Evolutionary conservation across 306 rosid genomes (phyloP).

Genomic region (Gleditsia sinensis): DNA sequence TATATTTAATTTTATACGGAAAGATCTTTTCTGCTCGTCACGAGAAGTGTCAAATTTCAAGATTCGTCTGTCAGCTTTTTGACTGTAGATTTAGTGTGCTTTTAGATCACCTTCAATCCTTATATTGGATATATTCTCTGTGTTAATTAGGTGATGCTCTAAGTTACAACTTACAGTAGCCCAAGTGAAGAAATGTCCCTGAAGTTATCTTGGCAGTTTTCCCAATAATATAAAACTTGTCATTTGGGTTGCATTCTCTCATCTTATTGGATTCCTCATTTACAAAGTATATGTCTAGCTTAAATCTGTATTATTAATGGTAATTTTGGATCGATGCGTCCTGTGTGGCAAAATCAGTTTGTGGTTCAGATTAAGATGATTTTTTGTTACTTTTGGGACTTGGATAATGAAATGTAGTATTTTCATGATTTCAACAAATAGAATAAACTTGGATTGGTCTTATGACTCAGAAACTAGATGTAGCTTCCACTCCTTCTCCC

Average conservation of each 20-base stretch:
- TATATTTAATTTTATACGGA: neutral
- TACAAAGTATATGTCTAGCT: neutral
- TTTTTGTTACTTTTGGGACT: slow-evolving; percentile 2
- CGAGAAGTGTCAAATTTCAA: slow-evolving; percentile 23
- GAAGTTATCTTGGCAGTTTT: slow-evolving; percentile 21
- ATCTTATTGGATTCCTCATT: slow-evolving; percentile 17
- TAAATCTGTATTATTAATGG: slow-evolving; percentile 4
- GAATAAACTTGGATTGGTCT: neutral
- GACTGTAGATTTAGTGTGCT: slow-evolving; percentile 7
- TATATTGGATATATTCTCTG: slow-evolving; percentile 16
- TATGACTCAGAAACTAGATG: slow-evolving; percentile 3
- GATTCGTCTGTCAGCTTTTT: neutral
- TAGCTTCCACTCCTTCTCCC: slow-evolving; percentile 23
- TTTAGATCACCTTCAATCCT: slow-evolving; percentile 4
- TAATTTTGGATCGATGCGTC: slow-evolving; percentile 4
- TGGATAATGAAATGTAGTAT: slow-evolving; percentile 1
- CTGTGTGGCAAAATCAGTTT: neutral
- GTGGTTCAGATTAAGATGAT: slow-evolving; percentile 19
- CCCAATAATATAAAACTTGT: neutral
- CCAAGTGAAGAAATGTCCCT: slow-evolving; percentile 9
- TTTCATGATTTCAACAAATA: slow-evolving; percentile 10
- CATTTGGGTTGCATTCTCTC: slow-evolving; percentile 6
- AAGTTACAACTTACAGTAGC: slow-evolving; percentile 5
- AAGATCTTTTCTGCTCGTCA: neutral
- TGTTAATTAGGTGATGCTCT: slow-evolving; percentile 6